These are phyloP conservation scores for Teunomyces panamensis DNA, from an alignment of 805 yeast genomes.

Conservation along the genomic window DNA sequence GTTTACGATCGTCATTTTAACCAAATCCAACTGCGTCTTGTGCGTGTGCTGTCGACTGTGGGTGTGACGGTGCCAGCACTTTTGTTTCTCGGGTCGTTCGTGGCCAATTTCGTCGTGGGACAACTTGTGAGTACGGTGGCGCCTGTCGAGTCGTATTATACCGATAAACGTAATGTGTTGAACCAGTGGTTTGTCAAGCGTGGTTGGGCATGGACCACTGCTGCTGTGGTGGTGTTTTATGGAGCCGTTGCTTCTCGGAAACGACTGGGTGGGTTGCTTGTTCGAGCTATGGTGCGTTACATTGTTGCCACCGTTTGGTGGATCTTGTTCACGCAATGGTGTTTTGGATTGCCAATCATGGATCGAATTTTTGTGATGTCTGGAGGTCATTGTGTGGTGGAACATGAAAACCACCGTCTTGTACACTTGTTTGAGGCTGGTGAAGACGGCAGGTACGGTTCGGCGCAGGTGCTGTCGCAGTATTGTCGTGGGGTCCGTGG, in stretches of 20 bases:
- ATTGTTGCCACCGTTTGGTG: conserved; percentile 70
- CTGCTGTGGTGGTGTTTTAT: conserved; percentile 26
- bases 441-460: background rate
- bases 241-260: conserved; percentile 8
- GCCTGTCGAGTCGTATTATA: conserved; percentile 49
- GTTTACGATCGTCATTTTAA: conserved; percentile 11
- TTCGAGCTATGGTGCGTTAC: conserved; percentile 41
- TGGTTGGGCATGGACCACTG: conserved; percentile 90
- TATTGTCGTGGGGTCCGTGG: conserved; percentile 48
- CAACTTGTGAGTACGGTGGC: conserved; percentile 46
- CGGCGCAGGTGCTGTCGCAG: conserved; percentile 25
- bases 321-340: conserved; percentile 85
- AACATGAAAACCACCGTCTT: background rate
- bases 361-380: conserved; percentile 75
- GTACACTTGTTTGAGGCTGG: conserved; percentile 11
- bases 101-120: conserved; percentile 47
- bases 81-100: conserved; percentile 29
- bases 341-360: conserved; percentile 82
- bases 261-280: background rate
- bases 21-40: background rate
- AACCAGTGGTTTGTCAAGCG: conserved; percentile 76
- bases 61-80: conserved; percentile 23
- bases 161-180: conserved; percentile 64
- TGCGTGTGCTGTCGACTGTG: background rate
- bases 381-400: conserved; percentile 73